These are phyloP conservation scores for Allantophomopsis lycopodina DNA, from an alignment of 2,329 filamentous ascomycete species.

Conservation along the genomic window DNA sequence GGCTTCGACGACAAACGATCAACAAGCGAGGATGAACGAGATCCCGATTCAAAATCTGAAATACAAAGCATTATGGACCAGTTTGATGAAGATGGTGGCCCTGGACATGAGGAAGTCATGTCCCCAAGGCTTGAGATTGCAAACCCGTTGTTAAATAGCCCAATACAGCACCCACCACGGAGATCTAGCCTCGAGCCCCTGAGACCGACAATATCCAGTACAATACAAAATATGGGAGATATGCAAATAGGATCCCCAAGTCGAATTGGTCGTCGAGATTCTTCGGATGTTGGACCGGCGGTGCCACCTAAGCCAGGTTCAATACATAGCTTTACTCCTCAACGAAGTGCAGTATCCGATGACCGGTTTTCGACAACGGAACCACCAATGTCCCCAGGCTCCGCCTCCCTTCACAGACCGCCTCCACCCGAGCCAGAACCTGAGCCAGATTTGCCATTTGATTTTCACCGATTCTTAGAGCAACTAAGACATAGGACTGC, in stretches of 20 bases:
- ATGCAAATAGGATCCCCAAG: constrained; percentile 8
- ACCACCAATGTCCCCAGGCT: constrained; percentile 23
- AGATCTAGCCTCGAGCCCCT: constrained; percentile 75
- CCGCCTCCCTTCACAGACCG: constrained; percentile 39
- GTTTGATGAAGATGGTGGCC: constrained; percentile 64
- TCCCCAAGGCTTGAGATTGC: constrained; percentile 74
- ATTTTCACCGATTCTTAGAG: constrained; percentile 94
- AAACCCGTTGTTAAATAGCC: constrained; percentile 59
- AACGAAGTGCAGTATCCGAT: constrained; percentile 16
- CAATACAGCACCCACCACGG: constrained; percentile 62
- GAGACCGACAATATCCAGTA: constrained; percentile 13
- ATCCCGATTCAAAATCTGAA: constrained; percentile 64
- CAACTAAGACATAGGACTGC: constrained; percentile 92
- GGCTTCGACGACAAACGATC: constrained; percentile 43
- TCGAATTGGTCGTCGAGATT: constrained; percentile 8
- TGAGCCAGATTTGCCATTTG: constrained; percentile 79
- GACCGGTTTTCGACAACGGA: constrained; percentile 31
- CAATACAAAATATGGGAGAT: constrained; percentile 14
- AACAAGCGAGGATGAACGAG: constrained; percentile 47
- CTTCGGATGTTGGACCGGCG: constrained; percentile 17
- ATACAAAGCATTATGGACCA: constrained; percentile 98
- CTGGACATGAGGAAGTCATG: constrained; percentile 75
- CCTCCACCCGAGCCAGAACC: constrained; percentile 63
- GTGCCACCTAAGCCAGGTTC: constrained; percentile 26
- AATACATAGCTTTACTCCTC: constrained; percentile 15